A percentile compares a stretch with the other conserved stretches of the same genome.
Evolutionary conservation across 257 asterid genomes (phyloP).

Genomic region (Solanum medicagineum): DNA sequence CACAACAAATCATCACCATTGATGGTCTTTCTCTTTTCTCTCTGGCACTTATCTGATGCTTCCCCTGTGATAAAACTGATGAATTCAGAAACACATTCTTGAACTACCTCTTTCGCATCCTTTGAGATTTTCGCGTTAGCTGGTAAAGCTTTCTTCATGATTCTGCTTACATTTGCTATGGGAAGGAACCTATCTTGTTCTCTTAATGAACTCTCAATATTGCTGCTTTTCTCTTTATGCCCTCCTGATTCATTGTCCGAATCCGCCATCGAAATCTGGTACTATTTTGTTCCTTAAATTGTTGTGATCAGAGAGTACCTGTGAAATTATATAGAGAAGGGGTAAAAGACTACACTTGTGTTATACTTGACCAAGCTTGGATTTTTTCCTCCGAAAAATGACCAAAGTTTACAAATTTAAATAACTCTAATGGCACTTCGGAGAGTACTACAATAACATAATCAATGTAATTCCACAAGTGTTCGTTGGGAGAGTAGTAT

Average conservation of each 20-base stretch:
- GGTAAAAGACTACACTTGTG: neutral
- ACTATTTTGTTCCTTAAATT: neutral
- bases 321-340: neutral
- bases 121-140: constrained; percentile 65
- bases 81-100: constrained; percentile 67
- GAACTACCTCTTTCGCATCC: constrained; percentile 62
- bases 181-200: constrained; percentile 66
- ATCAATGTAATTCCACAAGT: neutral
- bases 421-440: neutral
- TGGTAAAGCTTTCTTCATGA: constrained; percentile 57
- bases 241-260: constrained; percentile 87
- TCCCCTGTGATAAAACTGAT: constrained; percentile 67
- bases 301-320: neutral
- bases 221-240: constrained; percentile 25
- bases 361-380: neutral
- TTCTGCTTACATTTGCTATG: constrained; percentile 58
- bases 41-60: constrained; percentile 61
- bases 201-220: constrained; percentile 29
- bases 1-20: constrained; percentile 60
- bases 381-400: neutral
- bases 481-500: neutral
- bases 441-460: neutral
- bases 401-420: neutral
- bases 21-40: constrained; percentile 57
- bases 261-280: constrained; percentile 42